Conservation (phyloP, 2,329 filamentous ascomycete genomes). For the Penicillium sumatraense region DNA sequence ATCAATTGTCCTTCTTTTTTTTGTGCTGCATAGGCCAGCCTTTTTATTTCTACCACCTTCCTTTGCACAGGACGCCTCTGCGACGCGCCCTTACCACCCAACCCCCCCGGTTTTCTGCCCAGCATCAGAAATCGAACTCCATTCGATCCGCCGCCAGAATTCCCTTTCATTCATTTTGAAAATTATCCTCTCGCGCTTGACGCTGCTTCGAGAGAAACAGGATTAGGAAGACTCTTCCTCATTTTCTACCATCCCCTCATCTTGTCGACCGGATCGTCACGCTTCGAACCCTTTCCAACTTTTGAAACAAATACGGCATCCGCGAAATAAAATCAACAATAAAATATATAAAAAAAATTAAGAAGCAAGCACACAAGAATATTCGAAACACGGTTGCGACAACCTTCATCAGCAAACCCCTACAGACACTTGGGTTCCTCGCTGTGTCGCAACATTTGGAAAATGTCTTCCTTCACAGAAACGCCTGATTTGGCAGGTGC, state of each 20-base stretch:
- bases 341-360: not conserved
- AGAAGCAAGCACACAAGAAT: not conserved
- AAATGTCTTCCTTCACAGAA: conserved; percentile 45
- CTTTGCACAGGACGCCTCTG: conserved; percentile 37
- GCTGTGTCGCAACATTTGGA: not conserved
- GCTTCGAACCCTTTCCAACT: conserved; percentile 18
- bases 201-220: conserved; percentile 38
- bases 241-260: conserved; percentile 24
- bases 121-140: conserved; percentile 19
- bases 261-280: conserved; percentile 43
- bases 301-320: conserved; percentile 15
- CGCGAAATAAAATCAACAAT: conserved; percentile 5
- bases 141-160: conserved; percentile 27
- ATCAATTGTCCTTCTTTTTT: conserved; percentile 26
- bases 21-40: conserved; percentile 46
- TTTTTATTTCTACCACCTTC: conserved; percentile 28
- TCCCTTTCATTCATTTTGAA: conserved; percentile 35
- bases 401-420: not conserved
- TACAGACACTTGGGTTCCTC: not conserved
- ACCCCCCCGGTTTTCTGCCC: conserved; percentile 30
- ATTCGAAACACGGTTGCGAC: not conserved
- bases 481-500: conserved; percentile 34
- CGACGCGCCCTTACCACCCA: conserved; percentile 38
- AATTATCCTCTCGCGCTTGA: conserved; percentile 41
- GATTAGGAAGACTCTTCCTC: conserved; percentile 20